Evolutionary conservation across 164 flowering plant species (phyloP), one percentile per base, ranked within the genome.

Genomic region (Sedum album): DNA sequence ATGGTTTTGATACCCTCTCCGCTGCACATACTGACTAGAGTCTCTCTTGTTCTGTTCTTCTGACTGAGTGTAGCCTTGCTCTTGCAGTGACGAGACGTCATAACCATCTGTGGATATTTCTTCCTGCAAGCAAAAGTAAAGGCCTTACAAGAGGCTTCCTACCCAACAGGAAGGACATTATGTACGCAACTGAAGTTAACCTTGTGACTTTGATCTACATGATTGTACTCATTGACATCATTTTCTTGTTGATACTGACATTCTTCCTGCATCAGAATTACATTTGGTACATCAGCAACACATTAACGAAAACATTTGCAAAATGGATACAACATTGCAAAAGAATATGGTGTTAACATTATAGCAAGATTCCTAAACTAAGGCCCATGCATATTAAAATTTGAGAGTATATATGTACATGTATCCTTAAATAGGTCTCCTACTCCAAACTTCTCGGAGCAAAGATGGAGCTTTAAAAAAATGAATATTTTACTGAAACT

Each of bases 21-120:
- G 85, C 25, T 84, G 90, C 31, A 82, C 86, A 73, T 82, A 80
- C 1, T 76, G 36, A 41, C 79, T 88, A 30, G 42, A 57, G 38
- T 79, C 84, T 66, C 66, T 72, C 31, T 71, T 70, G 71, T 66
- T 71, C 42, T 71, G 73, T 70, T 79, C 93, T 21, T 82, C 89
- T 17, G 61, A 61, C 60, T 81, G 76, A 20, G 66, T 68, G 13
- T 78, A 68, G 23, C 28, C 74, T 26, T 78, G 81, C 25, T 84
- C 86, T 67, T 77, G 75, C 66, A 79, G 75, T 33, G 31, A 70
- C 7, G 77, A 67, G n/a, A 6, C 49, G 39, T 83, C 90, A 31
- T 67, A 46, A 6, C 70, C 69, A 75, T 77, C 85, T 39, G 67
- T 39, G 67, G 77, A 81, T 4, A 9, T 2, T 41, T 72, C 85